These are phyloP conservation scores for Hemisphaericaspora xylofermentans DNA, from an alignment of 1,139 yeast genomes.

Conservation along the genomic window DNA sequence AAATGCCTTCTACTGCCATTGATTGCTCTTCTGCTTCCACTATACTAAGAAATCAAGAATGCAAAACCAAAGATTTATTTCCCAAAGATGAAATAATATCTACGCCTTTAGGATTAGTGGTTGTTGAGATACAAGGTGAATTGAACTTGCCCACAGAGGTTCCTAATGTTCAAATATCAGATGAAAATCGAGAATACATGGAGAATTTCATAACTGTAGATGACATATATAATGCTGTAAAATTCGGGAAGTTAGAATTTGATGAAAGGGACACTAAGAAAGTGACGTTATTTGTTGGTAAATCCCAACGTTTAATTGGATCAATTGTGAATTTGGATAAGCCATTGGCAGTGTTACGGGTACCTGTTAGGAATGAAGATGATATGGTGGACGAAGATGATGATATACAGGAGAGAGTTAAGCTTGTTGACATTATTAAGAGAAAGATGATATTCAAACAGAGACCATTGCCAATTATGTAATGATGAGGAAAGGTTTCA, in stretches of 20 bases:
- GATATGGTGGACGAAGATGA: conserved; percentile 14
- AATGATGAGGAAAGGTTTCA: no score
- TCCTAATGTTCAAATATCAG: conserved; percentile 24
- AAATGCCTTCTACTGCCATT: conserved; percentile 30
- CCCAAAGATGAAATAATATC: conserved; percentile 28
- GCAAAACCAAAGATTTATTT: neutral
- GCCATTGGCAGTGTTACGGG: conserved; percentile 60
- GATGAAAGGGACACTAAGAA: conserved; percentile 41
- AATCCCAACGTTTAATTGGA: conserved; percentile 66
- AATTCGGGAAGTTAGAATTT: conserved; percentile 59
- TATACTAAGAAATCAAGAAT: conserved; percentile 15
- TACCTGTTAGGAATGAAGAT: conserved; percentile 29
- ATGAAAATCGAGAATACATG: conserved; percentile 22
- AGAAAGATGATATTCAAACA: conserved; percentile 59
- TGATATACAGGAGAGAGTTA: conserved; percentile 25
- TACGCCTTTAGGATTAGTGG: conserved; percentile 57
- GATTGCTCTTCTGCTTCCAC: conserved; percentile 28
- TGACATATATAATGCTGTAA: conserved; percentile 47
- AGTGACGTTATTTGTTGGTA: conserved; percentile 62
- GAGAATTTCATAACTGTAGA: conserved; percentile 34
- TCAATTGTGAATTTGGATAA: conserved; percentile 52
- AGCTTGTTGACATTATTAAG: conserved; percentile 57
- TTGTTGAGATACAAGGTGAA: conserved; percentile 74
- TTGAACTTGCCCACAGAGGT: conserved; percentile 50
- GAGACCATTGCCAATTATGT: conserved; percentile 77